A percentile compares a stretch with the other conserved stretches of the same genome.
Conservation (phyloP, 2,329 filamentous ascomycete species). For the Davidsoniella eucalypti region DNA sequence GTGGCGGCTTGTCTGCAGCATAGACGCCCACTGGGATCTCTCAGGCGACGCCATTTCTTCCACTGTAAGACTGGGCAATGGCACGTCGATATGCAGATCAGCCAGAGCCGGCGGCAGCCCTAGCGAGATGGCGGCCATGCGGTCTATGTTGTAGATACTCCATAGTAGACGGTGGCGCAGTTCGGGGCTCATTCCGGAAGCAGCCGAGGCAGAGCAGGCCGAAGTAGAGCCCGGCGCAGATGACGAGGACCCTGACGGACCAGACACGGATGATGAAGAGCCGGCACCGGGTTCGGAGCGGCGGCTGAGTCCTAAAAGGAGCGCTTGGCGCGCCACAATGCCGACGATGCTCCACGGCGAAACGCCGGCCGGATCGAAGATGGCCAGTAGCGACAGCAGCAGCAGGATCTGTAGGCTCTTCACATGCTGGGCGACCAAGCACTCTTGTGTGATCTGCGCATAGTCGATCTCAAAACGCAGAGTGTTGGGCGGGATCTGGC, state of each 20-base stretch:
- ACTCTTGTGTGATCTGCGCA: constrained; percentile 25
- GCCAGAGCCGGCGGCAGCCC: constrained; percentile 25
- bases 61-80: constrained; percentile 27
- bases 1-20: constrained; percentile 29
- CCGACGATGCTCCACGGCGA: constrained; percentile 26
- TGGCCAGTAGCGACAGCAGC: constrained; percentile 26
- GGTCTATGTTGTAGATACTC: constrained; percentile 28
- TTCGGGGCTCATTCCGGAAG: constrained; percentile 15
- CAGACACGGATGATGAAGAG: not conserved
- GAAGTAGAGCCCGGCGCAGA: too few relatives aligned
- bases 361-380: constrained; percentile 26
- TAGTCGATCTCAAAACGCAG: constrained; percentile 22
- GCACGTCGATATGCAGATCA: constrained; percentile 25
- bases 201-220: not conserved
- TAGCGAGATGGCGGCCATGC: constrained; percentile 28
- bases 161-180: constrained; percentile 26
- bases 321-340: constrained; percentile 23
- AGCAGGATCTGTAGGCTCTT: constrained; percentile 26
- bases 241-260: too few relatives aligned
- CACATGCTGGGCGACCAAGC: constrained; percentile 21
- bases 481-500: constrained; percentile 21
- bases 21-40: constrained; percentile 22
- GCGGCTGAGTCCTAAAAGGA: constrained; percentile 23
- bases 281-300: constrained; percentile 18
- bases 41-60: constrained; percentile 28